A percentile compares a stretch with the other conserved stretches of the same genome.
These are phyloP conservation scores for Cryptococcus sp. DNA, from an alignment of 1,284 basidiomycete genomes.

Conservation along the genomic window DNA sequence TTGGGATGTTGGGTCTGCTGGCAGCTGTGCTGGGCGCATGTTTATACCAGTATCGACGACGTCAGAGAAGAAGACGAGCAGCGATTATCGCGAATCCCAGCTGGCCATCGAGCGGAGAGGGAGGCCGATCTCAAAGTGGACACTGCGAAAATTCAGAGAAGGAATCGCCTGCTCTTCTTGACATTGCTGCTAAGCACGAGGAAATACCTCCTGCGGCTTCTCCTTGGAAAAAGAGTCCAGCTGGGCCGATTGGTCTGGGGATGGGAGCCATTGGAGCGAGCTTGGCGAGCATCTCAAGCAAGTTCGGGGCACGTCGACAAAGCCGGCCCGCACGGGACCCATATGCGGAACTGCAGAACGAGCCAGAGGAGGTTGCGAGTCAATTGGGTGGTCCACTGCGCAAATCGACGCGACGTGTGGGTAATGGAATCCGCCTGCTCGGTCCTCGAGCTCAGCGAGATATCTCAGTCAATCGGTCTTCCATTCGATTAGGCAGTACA, in stretches of 20 bases:
- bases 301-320: slow-evolving; percentile 7
- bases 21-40: slow-evolving; percentile 15
- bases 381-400: slow-evolving; percentile 16
- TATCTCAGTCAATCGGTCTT: slow-evolving; percentile 15
- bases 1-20: slow-evolving; percentile 18
- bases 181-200: too few species aligned
- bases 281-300: slow-evolving; percentile 24
- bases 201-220: too few species aligned
- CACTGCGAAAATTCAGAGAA: slow-evolving; percentile 26
- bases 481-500: not conserved
- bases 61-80: not conserved
- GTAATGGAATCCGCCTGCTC: slow-evolving; percentile 37
- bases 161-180: too few species aligned
- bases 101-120: slow-evolving; percentile 10
- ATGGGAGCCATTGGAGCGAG: slow-evolving; percentile 27
- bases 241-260: slow-evolving; percentile 18
- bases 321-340: slow-evolving; percentile 6
- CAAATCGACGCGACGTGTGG: slow-evolving; percentile 26
- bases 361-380: not conserved
- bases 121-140: slow-evolving; percentile 7
- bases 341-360: slow-evolving; percentile 29
- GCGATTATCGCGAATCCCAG: not conserved
- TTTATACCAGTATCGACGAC: slow-evolving; percentile 16
- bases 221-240: too few species aligned
- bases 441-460: slow-evolving; percentile 24